Evolutionary conservation across 106 monocot genomes (phyloP), one percentile per base, ranked within the genome.

Genomic region (Allium fistulosum): DNA sequence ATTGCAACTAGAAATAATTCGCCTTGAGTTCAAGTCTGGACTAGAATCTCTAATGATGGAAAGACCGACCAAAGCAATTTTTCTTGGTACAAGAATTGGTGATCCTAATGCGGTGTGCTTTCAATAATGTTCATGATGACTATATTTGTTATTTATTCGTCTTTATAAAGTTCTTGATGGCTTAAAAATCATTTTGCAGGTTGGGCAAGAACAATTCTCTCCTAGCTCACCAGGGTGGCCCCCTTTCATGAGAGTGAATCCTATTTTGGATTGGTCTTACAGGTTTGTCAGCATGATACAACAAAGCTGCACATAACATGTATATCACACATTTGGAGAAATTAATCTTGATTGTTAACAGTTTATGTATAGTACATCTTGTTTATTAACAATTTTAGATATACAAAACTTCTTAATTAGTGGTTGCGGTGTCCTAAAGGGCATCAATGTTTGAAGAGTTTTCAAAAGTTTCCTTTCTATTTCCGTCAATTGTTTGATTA

Each of bases 261-360:
- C 99, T n/a, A 99, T 99, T 48, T 78, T 99, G 70, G 99, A 99
- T 78, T 99, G 99, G 99, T 99, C 99, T 68, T 99, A 99, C 87
- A 99, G 97, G 97, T 99, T 58, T 59, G 46, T 26, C 76, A 74
- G 69, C 49, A 17, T 65, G 68, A 58, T 74, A 71, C 11, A 53
- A 11, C 48, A 12, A 12, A 67, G 17, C 48, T 13, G 26, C 26
- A 26, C 18, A 26, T 5, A 52, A 7, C 52, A 14, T 37, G 37
- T 37, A 5, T 37, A 37, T 37, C 37, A 5, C 37, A 37, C 37
- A 37, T 37, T 37, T 37, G 37, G 37, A 37, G 5, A 37, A 37
- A 37, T 37, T 37, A 37, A 37, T 37, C 37, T 37, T 37, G 37
- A 37, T 2, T 37, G 5, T 37, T 37, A 37, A 37, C 37, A 5